Evolutionary conservation across 257 asterid genomes (phyloP), one percentile per base, ranked within the genome.

Genomic region (Sherardia arvensis): DNA sequence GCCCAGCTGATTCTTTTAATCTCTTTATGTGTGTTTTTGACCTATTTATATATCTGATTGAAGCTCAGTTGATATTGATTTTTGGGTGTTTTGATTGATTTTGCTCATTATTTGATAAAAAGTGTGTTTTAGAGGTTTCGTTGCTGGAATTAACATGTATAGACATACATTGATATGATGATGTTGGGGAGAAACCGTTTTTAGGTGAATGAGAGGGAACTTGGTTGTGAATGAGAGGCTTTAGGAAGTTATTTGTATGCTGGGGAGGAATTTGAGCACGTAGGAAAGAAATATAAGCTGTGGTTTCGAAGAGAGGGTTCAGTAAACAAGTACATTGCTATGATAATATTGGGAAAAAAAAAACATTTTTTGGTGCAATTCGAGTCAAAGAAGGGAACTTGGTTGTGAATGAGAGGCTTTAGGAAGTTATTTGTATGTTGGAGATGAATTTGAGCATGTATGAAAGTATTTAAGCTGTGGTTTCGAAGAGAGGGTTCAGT

Each of bases 1-100:
- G 93, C 32, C 45, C 28, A 23, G 25, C 22, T 8, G n/a, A 23
- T 62, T 9, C 49, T 57, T 20, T 21, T 15, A 20, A 22, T 20
- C 20, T 18, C n/a, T 61, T 1, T 48, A n/a, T 33, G 23, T 66
- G 20, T 38, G 17, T 15, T 18, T 38, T 25, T 0, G 18, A 20
- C 3, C 7, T 14, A 26, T 29, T 27, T 53, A 20, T 4, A 15
- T n/a, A 43, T 43, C 51, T 34, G 43, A 34, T 34, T 15, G 34
- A 15, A 30, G 15, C 0, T 14, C 25, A 26, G 17, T 14, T 43
- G 51, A 4, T 43, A 12, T 43, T 15, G 51, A 43, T 14, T 43
- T 18, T 8, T 45, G 20, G n/a, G 67, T 17, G 14, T 47, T 43
- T 0, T 62, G 57, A 62, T 45, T 27, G 48, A n/a, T 59, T 21